Evolutionary conservation across 78 protist species (phyloP), one percentile per base, ranked within the genome.

Genomic region (Kipferlia bialata): DNA sequence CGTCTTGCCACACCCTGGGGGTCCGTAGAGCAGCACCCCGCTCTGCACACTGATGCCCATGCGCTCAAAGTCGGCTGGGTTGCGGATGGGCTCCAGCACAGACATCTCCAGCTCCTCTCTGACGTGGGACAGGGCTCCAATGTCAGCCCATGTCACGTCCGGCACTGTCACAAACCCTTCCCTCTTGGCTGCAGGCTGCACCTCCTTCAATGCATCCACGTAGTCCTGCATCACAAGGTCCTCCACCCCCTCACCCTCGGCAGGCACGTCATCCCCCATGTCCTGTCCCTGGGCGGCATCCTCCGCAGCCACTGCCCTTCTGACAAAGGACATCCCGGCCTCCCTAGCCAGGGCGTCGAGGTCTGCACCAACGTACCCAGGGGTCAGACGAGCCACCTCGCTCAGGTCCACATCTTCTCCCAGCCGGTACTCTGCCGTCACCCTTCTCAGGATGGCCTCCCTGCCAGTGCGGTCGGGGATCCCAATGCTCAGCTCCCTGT

Each of bases 1-100:
- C 12, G 99, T 95, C 73, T 95, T 95, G 62, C 99, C 99, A 70
- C 97, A 93, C 29, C 99, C 99, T 2, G 99, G 99, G 16, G 99
- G 99, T 12, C 99, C 98, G 68, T 86, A 90, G 36, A 84, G 71
- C 59, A 83, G 82, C 51, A 80, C 71, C 16, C 85, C 83, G 36
- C 67, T 5, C 10, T 72, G 60, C 26, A 59, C 36, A 1, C 2
- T 1, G n/a, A 76, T 48, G 3, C 80, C 80, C 41, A 78, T 54
- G n/a, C 17, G 33, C 6, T 36, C 66, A 51, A 51, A 58, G 58
- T 41, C 29, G 41, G 31, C 77, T 18, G 84, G 82, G 44, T 29
- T 0, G 13, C 78, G 53, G 48, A 76, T 75, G 22, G 77, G 80
- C 36, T 55, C 48, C 31, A 77, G 48, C 18, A 85, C 33, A 26